phyloP scores from a whole-genome alignment of 1,284 basidiomycete genomes.

The Malassezia pachydermatis region DNA sequence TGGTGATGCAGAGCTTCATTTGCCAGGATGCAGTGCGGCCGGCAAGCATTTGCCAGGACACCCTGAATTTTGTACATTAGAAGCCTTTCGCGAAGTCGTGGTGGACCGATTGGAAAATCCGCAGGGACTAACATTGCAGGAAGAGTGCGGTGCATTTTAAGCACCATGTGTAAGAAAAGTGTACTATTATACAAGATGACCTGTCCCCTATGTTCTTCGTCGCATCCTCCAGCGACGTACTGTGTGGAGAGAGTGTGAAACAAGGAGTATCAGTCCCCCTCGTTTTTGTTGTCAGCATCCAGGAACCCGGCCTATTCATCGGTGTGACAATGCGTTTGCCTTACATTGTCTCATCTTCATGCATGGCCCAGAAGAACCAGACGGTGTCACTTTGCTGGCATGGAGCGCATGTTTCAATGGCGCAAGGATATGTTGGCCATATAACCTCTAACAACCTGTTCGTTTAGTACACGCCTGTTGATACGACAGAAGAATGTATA shows the following conservation, averaged over 20 bases:
- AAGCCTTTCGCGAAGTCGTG: conserved; percentile 54
- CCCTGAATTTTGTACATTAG: conserved; percentile 66
- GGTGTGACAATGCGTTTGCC: conserved; percentile 12
- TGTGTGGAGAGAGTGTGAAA: too few relatives aligned
- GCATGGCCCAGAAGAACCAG: conserved; percentile 20
- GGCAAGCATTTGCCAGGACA: conserved; percentile 62
- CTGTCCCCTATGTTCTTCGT: too few relatives aligned
- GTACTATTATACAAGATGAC: too few relatives aligned
- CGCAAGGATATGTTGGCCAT: conserved; percentile 15
- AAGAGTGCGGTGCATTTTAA: conserved; percentile 39
- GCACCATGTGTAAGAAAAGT: too few relatives aligned
- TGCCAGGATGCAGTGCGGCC: conserved; percentile 60
- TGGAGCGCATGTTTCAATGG: too few relatives aligned
- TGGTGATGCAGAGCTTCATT: conserved; percentile 59
- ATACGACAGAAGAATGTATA: conserved; percentile 74
- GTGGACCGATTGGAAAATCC: conserved; percentile 33
- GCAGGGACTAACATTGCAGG: conserved; percentile 28
- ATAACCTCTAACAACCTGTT: conserved; percentile 8
- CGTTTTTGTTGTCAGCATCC: too few relatives aligned
- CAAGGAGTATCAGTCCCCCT: not conserved
- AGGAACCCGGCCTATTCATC: conserved; percentile 23
- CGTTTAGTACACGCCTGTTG: conserved; percentile 53
- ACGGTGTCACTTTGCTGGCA: conserved; percentile 17
- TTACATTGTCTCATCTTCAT: conserved; percentile 18
- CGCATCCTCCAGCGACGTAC: too few relatives aligned